Base-by-base conservation (phyloP, 257 asterid species). In the Nicotiana undulata region DNA sequence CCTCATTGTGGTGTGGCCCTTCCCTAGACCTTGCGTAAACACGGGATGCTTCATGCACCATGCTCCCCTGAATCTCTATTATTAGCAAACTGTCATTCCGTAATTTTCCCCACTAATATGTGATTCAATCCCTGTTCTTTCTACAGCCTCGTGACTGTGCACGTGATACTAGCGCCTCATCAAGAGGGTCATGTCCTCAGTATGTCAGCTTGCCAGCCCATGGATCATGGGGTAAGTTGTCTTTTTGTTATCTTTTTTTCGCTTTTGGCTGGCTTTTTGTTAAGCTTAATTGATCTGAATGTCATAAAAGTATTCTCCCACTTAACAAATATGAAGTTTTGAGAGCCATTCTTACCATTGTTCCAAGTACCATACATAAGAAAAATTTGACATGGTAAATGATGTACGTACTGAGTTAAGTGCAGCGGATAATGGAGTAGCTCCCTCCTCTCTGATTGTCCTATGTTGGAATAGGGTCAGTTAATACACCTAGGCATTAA, bases 171-270 rank as follows among this genome's bases (percentile, higher is more conserved):
- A 68, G 32, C n/a, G 16, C 17, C 55, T 51, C 4, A 10, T 87
- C 90, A 3, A 81, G 77, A 59, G 80, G 79, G 75, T 87, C 95
- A 3, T 94, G 98, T 56, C 98, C 98, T 79, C 81, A 13, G 75
- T 89, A 90, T 37, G 88, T 90, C 89, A 90, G 93, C 90, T 88
- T 94, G 90, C 98, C 98, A 60, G 91, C 82, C 79, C 80, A 76
- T 72, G 84, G 46, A 58, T 82, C 92, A 40, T 17, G 53, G 55
- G 86, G 97, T 93, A 83, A 89, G 93, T 87, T 79, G 18, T 24
- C 59, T 79, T 28, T 63, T 28, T 63, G 11, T 37, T n/a, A 40
- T 7, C 10, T 40, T 18, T 6, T 65, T 66, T 66, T 26, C 40
- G n/a, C 29, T 46, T 66, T 40, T 40, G 31, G 76, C 56, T 40